Evolutionary conservation across 176 grass and related monocot genomes (phyloP).

Genomic region (Triticum turgidum): DNA sequence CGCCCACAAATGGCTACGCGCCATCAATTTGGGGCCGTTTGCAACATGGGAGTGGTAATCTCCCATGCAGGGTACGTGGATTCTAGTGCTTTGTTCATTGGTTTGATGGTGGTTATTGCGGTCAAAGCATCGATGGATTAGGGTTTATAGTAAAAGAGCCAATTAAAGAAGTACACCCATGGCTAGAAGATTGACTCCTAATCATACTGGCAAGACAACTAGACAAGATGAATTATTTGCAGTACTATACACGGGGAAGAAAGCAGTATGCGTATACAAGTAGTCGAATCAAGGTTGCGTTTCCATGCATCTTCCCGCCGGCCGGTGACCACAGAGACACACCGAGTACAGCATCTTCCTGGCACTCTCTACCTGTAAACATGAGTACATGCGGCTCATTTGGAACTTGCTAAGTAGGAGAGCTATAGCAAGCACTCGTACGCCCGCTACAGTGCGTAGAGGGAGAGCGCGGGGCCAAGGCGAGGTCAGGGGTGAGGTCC

Average conservation of each 20-base stretch:
- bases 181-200: background rate
- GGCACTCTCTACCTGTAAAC: background rate
- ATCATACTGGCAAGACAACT: background rate
- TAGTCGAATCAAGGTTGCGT: background rate
- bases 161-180: background rate
- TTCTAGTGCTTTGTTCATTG: background rate
- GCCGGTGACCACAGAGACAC: constrained; percentile 16
- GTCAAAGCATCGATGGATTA: background rate
- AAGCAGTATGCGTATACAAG: background rate
- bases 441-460: background rate
- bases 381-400: constrained; percentile 7
- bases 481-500: background rate
- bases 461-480: background rate
- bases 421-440: no score
- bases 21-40: background rate
- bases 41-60: no score
- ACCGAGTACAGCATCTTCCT: background rate
- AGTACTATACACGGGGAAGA: background rate
- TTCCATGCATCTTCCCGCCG: background rate
- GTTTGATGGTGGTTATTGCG: background rate
- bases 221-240: background rate
- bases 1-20: background rate
- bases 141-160: background rate
- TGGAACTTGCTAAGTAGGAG: background rate
- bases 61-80: background rate